These are phyloP conservation scores for Xylariaceae sp. DNA, from an alignment of 2,329 filamentous ascomycete species.

Conservation along the genomic window DNA sequence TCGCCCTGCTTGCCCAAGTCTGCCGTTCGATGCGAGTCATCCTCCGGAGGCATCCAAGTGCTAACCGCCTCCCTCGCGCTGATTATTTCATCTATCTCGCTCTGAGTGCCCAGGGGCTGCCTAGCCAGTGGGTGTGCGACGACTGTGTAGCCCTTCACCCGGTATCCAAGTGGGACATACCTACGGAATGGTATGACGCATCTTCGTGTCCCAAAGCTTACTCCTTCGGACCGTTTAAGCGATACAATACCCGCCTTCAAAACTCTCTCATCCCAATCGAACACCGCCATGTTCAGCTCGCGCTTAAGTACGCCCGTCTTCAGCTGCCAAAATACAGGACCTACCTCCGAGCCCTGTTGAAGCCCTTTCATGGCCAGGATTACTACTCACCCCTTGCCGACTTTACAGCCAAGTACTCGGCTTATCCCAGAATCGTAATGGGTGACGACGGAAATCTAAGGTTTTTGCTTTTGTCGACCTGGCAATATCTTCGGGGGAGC, in stretches of 20 bases:
- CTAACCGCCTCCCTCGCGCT: not conserved
- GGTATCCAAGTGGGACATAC: not conserved
- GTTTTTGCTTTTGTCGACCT: constrained; percentile 7
- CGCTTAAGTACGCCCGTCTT: constrained; percentile 9
- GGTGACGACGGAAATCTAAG: not conserved
- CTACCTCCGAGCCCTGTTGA: constrained; percentile 1
- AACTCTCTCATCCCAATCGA: not conserved
- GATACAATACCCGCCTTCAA: not conserved
- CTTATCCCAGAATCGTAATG: constrained; percentile 1
- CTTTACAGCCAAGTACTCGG: not conserved
- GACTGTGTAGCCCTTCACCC: not conserved
- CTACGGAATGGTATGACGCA: too few relatives aligned
- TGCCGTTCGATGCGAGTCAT: not conserved
- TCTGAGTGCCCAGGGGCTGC: not conserved
- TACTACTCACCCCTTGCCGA: too few relatives aligned
- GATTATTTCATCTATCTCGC: constrained; percentile 3
- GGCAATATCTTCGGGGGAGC: not conserved
- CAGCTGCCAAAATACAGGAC: constrained; percentile 1
- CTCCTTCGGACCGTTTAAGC: too few relatives aligned
- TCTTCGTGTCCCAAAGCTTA: too few relatives aligned
- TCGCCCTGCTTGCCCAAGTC: not conserved
- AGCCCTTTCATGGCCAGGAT: not conserved
- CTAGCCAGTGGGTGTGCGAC: constrained; percentile 1
- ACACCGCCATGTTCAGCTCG: constrained; percentile 8
- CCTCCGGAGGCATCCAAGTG: not conserved